Percentiles rank a stretch among this genome's conserved stretches.
Evolutionary conservation across 208 protist genomes (phyloP).

Genomic region (Leishmania major): DNA sequence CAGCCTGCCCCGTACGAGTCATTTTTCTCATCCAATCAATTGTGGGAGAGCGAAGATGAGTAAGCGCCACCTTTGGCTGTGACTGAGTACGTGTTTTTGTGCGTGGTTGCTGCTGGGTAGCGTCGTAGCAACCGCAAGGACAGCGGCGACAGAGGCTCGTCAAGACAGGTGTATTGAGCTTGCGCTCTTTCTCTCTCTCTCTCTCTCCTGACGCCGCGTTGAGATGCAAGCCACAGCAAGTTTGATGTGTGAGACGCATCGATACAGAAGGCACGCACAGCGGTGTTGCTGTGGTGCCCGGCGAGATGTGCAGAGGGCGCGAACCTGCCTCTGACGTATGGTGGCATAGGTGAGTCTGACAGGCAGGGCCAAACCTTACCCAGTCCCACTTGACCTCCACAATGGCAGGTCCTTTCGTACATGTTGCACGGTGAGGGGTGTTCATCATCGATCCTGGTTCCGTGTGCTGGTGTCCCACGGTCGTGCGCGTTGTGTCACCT

Average conservation of each 20-base stretch:
- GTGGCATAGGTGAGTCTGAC: not conserved
- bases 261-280: not conserved
- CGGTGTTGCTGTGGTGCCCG: not conserved
- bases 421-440: too few relatives aligned
- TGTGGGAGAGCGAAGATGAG: conserved; percentile 11
- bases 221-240: not conserved
- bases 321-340: not conserved
- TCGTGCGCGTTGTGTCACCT: not conserved
- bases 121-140: not conserved
- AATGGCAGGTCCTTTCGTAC: not conserved
- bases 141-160: not conserved
- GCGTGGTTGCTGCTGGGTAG: not conserved
- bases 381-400: not conserved
- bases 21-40: conserved; percentile 8
- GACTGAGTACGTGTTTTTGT: not conserved
- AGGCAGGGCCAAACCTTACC: not conserved
- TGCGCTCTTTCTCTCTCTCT: not conserved
- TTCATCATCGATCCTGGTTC: not conserved
- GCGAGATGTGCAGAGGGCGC: not conserved
- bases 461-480: not conserved
- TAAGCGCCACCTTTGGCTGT: not conserved
- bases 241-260: not conserved
- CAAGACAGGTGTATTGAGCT: not conserved
- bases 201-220: not conserved
- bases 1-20: conserved; percentile 6